These are phyloP conservation scores for Glaciozyma martinii DNA, from an alignment of 768 basidiomycete genomes.

Conservation along the genomic window DNA sequence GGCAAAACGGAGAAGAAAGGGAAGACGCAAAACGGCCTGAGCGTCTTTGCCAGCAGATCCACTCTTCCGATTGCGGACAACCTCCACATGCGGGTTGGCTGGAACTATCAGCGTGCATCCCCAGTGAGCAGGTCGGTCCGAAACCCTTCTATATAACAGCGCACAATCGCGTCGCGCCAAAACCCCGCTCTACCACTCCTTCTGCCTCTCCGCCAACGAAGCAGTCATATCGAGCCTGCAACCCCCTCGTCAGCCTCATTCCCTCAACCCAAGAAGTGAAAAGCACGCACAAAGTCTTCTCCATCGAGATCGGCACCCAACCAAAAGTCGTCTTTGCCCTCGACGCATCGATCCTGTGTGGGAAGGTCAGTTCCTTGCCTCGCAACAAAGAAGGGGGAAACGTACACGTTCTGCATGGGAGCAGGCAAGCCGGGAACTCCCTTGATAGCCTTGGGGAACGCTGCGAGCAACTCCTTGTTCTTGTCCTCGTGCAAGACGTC, in stretches of 20 bases:
- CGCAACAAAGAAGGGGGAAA: too few species aligned
- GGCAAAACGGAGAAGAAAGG: neutral
- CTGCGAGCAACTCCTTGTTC: neutral
- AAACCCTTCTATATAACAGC: too few species aligned
- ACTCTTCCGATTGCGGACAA: too few species aligned
- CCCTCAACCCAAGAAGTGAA: neutral
- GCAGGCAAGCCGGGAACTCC: slow-evolving; percentile 11
- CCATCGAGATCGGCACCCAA: slow-evolving; percentile 12
- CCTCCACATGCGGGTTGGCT: too few species aligned
- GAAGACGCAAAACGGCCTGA: neutral
- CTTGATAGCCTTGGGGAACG: slow-evolving; percentile 14
- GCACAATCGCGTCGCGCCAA: too few species aligned
- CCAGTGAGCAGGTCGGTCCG: too few species aligned
- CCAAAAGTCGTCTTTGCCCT: slow-evolving; percentile 14
- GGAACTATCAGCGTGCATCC: neutral
- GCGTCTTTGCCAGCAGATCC: neutral
- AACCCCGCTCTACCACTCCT: slow-evolving; percentile 2
- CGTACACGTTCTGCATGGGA: slow-evolving; percentile 13
- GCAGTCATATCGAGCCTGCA: neutral
- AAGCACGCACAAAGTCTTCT: slow-evolving; percentile 17
- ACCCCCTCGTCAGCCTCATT: neutral
- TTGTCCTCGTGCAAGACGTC: slow-evolving; percentile 12
- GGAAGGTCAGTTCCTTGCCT: too few species aligned
- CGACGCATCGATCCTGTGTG: slow-evolving; percentile 5
- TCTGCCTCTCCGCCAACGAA: slow-evolving; percentile 5